phyloP scores from a whole-genome alignment of 2,329 filamentous ascomycete species.

The Aspergillus sp. region DNA sequence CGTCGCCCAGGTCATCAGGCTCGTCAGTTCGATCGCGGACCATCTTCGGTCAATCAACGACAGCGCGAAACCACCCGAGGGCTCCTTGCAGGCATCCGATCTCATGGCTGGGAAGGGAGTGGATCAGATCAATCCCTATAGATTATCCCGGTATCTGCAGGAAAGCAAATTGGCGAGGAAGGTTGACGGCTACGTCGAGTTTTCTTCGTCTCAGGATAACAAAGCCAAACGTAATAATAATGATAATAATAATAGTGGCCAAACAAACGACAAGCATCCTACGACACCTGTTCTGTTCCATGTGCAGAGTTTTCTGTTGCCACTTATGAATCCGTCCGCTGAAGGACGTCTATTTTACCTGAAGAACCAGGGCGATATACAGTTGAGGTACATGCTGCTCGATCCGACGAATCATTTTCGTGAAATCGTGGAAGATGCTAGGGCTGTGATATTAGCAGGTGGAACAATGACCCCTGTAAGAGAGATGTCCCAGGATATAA shows the following conservation, averaged over 20 bases:
- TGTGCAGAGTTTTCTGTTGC: conserved; percentile 62
- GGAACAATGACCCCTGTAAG: conserved; percentile 87
- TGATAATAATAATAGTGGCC: conserved; percentile 39
- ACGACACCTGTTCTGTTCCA: conserved; percentile 52
- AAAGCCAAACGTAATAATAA: too few relatives aligned
- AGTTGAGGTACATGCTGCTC: conserved; percentile 75
- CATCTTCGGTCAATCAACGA: conserved; percentile 53
- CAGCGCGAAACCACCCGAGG: conserved; percentile 46
- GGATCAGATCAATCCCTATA: conserved; percentile 91
- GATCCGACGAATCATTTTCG: conserved; percentile 89
- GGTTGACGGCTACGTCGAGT: conserved; percentile 75
- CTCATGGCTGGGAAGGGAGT: conserved; percentile 77
- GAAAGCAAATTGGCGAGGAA: conserved; percentile 91
- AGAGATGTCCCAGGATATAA: neutral
- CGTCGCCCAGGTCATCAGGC: conserved; percentile 74
- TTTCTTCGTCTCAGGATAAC: conserved; percentile 32
- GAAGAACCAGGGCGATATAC: conserved; percentile 42
- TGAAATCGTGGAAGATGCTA: conserved; percentile 72
- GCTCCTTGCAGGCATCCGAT: conserved; percentile 60
- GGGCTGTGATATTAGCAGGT: conserved; percentile 82
- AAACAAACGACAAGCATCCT: conserved; percentile 15
- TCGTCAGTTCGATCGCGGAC: conserved; percentile 67
- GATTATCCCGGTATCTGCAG: conserved; percentile 77
- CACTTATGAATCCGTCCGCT: conserved; percentile 74
- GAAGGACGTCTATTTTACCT: conserved; percentile 55